Conservation (phyloP, 169 alveolate genomes). For the Haemoproteus tartakovskyi region DNA sequence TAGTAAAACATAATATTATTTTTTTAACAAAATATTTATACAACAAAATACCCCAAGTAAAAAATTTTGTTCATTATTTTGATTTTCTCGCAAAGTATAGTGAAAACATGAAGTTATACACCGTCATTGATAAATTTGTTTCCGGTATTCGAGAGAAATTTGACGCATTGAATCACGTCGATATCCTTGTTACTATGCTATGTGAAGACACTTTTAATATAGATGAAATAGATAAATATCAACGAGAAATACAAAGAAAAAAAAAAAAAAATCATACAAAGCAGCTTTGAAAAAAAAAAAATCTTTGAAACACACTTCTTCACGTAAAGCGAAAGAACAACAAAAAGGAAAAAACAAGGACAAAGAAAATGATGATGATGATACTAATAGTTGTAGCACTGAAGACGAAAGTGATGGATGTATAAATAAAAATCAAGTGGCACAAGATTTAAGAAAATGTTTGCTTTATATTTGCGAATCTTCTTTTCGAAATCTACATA, state of each 20-base stretch:
- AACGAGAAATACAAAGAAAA: background rate
- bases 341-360: background rate
- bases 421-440: no score
- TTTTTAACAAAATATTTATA: slow-evolving; percentile 49
- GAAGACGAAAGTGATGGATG: no score
- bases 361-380: background rate
- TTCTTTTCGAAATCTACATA: slow-evolving; percentile 44
- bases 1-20: slow-evolving; percentile 33
- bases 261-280: background rate
- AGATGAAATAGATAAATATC: background rate
- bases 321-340: no score
- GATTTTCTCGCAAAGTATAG: slow-evolving; percentile 55
- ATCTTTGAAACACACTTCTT: background rate
- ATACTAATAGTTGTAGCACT: no score
- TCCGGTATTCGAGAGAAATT: slow-evolving; percentile 41
- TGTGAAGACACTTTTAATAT: slow-evolving; percentile 24
- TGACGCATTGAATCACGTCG: slow-evolving; percentile 26
- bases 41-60: slow-evolving; percentile 54
- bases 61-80: slow-evolving; percentile 64
- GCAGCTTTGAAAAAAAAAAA: background rate
- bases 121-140: slow-evolving; percentile 54
- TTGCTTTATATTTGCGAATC: slow-evolving; percentile 57
- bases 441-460: slow-evolving; percentile 23
- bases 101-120: slow-evolving; percentile 48
- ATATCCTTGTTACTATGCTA: slow-evolving; percentile 22